These are phyloP conservation scores for Corchorus capsularis DNA, from an alignment of 345 rosid species.

Conservation along the genomic window DNA sequence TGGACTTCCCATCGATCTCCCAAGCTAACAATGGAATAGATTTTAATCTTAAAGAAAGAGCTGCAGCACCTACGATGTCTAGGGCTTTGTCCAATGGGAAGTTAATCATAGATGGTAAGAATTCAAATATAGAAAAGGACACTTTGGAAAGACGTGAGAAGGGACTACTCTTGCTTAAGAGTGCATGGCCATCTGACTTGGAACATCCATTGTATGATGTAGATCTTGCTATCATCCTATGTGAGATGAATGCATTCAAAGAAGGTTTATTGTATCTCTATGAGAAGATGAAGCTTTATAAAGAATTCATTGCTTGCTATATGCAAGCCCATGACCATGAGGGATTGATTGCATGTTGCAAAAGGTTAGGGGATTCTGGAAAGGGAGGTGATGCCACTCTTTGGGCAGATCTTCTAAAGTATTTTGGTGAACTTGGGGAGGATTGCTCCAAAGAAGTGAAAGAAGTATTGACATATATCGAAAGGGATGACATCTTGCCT, in stretches of 20 bases:
- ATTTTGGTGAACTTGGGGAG: slow-evolving; percentile 98
- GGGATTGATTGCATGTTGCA: slow-evolving; percentile 95
- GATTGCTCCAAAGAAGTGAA: slow-evolving; percentile 97
- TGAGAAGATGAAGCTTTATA: slow-evolving; percentile 94
- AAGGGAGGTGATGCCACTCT: slow-evolving; percentile 95
- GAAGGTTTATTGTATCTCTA: slow-evolving; percentile 88
- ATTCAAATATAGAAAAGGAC: slow-evolving; percentile 42
- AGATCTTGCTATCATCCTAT: slow-evolving; percentile 93
- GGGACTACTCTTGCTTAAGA: slow-evolving; percentile 73
- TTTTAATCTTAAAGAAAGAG: slow-evolving; percentile 41
- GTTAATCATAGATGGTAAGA: slow-evolving; percentile 37
- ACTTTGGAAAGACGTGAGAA: slow-evolving; percentile 61
- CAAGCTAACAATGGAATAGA: slow-evolving; percentile 55
- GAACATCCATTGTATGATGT: slow-evolving; percentile 96
- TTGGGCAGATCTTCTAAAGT: slow-evolving; percentile 97
- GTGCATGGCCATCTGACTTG: slow-evolving; percentile 79
- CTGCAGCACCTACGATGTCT: slow-evolving; percentile 35
- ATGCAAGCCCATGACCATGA: slow-evolving; percentile 96
- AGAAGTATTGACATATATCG: slow-evolving; percentile 85
- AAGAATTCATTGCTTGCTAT: slow-evolving; percentile 97
- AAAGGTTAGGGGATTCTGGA: slow-evolving; percentile 87
- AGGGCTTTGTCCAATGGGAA: slow-evolving; percentile 49
- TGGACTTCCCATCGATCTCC: slow-evolving; percentile 80
- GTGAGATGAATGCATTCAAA: slow-evolving; percentile 89
- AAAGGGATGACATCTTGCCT: slow-evolving; percentile 94